Evolutionary conservation across 139 green algal genomes (phyloP).

Genomic region (Pleodorina starrii): DNA sequence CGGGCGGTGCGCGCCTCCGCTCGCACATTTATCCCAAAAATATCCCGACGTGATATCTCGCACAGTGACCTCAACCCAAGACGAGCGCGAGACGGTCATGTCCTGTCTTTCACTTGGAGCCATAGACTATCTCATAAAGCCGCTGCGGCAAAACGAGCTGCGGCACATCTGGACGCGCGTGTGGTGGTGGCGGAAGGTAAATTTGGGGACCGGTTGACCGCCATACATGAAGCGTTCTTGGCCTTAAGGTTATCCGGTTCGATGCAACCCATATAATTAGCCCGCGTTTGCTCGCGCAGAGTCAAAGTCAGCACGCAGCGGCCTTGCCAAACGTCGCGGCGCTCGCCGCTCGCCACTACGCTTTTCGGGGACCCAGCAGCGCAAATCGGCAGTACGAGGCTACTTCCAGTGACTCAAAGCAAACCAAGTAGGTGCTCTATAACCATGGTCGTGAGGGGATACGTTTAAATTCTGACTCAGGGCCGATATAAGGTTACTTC

Average conservation of each 20-base stretch:
- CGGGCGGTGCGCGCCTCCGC: too few relatives aligned
- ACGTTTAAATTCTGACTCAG: too few relatives aligned
- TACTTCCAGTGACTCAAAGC: conserved; percentile 50
- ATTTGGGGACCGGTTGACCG: not conserved
- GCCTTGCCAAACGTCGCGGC: not conserved
- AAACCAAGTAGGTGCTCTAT: conserved; percentile 52
- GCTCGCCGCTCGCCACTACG: conserved; percentile 18
- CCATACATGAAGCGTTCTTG: too few relatives aligned
- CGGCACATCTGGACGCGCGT: conserved; percentile 90
- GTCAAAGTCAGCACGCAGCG: conserved; percentile 5
- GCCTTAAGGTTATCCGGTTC: too few relatives aligned
- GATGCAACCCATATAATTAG: too few relatives aligned
- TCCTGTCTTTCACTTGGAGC: conserved; percentile 87
- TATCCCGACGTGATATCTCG: not conserved
- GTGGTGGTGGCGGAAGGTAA: conserved; percentile 77
- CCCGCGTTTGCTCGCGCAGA: conserved; percentile 37
- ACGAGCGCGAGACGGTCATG: conserved; percentile 79
- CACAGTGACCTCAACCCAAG: conserved; percentile 78
- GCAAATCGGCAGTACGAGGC: conserved; percentile 31
- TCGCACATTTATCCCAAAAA: too few relatives aligned
- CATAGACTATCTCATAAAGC: conserved; percentile 91
- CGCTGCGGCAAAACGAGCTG: conserved; percentile 88
- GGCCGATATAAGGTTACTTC: too few relatives aligned
- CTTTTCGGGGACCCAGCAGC: conserved; percentile 17
- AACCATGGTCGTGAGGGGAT: too few relatives aligned